Evolutionary conservation across 2,329 filamentous ascomycete genomes (phyloP).

Genomic region (Incumbomyces delicatus): DNA sequence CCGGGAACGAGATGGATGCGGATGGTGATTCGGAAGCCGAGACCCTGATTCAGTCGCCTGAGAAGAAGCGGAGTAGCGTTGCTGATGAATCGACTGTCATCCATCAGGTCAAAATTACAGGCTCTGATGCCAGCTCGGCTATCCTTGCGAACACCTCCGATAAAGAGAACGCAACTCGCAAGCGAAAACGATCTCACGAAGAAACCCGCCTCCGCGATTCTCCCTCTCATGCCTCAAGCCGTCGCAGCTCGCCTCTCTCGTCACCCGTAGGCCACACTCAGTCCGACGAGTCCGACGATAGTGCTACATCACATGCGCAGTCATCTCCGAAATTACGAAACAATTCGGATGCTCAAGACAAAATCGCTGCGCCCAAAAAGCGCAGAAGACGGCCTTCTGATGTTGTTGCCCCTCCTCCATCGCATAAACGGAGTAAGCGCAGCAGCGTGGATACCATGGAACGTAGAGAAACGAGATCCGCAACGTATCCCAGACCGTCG

Average conservation of each 20-base stretch:
- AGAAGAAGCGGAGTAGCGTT: constrained; percentile 34
- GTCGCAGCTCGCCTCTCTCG: constrained; percentile 20
- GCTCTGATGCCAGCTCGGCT: constrained; percentile 4
- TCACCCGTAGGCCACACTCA: constrained; percentile 15
- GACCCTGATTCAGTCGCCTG: constrained; percentile 40
- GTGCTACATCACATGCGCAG: not conserved
- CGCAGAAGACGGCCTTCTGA: constrained; percentile 19
- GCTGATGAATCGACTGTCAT: constrained; percentile 11
- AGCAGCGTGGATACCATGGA: constrained; percentile 15
- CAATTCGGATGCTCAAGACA: not conserved
- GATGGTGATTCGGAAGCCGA: constrained; percentile 40
- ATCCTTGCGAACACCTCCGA: constrained; percentile 12
- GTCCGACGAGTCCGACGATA: constrained; percentile 19
- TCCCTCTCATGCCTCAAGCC: constrained; percentile 12
- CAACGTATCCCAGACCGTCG: constrained; percentile 22
- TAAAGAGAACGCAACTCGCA: constrained; percentile 16
- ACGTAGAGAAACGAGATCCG: constrained; percentile 23
- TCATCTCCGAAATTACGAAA: not conserved
- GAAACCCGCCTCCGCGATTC: constrained; percentile 7
- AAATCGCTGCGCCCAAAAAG: constrained; percentile 9
- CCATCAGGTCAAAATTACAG: constrained; percentile 3
- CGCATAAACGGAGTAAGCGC: constrained; percentile 14
- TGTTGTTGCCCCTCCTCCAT: constrained; percentile 12
- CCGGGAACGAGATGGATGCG: constrained; percentile 10
- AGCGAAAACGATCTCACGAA: constrained; percentile 19